Base-by-base conservation (phyloP, 257 asterid species). In the Solanum chiquidenum region DNA sequence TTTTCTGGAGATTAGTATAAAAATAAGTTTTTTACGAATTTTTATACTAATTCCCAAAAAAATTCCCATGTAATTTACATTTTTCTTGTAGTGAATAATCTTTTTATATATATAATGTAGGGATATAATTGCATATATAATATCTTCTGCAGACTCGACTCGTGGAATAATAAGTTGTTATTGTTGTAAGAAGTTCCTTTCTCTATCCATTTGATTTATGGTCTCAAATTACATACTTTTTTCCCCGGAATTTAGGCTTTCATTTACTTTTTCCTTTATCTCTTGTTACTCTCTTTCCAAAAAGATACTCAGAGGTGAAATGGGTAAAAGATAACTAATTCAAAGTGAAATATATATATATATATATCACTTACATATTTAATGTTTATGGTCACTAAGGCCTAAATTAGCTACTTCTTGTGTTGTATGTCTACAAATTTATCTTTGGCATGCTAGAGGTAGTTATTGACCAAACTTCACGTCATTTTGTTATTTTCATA, bases 81-180 rank as follows among this genome's bases (percentile, higher is more conserved):
- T 29, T 29, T 29, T 29, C 31, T 29, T 29, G 31, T 29, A 29
- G 31, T 29, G 31, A 29, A 11, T 64, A 25, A 11, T 12, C 0
- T 10, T 23, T 66, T 66, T 11, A 66, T 0, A 0, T 25, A 2
- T n/a, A 62, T n/a, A n/a, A n/a, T n/a, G 0, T 60, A 60, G 1
- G 0, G 2, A 21, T 60, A n/a, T 9, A n/a, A 0, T 9, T 23
- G 0, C 2, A n/a, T n/a, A 10, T n/a, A 62, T n/a, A 5, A 58
- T 58, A 58, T 58, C 0, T 20, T 55, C 0, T 55, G 3, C 5
- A 55, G 25, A 7, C 4, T 20, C 25, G 5, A 55, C 11, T 55
- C 25, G 2, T 55, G 0, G 10, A 55, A 55, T 55, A 55, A 20
- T 55, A 7, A 55, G 5, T 55, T 55, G n/a, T 3, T 20, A 55